phyloP scores from a whole-genome alignment of 768 basidiomycete genomes.

The Panaeolus papilionaceus region DNA sequence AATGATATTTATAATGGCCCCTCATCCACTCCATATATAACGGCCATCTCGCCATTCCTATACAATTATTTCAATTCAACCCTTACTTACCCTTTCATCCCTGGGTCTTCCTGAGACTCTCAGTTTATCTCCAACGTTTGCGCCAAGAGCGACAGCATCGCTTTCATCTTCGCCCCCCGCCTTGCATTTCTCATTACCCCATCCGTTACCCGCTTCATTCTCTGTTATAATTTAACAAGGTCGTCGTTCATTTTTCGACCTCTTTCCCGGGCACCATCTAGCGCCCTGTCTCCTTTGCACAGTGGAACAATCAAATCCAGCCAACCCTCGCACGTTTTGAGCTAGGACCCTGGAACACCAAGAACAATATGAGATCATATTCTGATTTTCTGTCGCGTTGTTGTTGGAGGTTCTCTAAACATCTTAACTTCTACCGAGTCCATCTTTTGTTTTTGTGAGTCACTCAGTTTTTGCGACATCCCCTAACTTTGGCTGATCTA shows the following conservation, averaged over 20 bases:
- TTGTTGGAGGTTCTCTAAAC: conserved; percentile 32
- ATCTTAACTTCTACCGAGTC: conserved; percentile 73
- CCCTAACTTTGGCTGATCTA: conserved; percentile 17
- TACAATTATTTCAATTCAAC: not conserved
- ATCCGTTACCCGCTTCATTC: not conserved
- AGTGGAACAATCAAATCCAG: not conserved
- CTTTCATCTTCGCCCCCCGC: not conserved
- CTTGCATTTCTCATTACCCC: conserved; percentile 15
- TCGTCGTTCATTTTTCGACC: not conserved
- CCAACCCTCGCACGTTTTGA: conserved; percentile 2
- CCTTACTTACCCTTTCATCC: conserved; percentile 3
- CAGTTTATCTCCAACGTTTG: conserved; percentile 19
- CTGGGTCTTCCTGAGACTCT: not conserved
- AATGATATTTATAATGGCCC: conserved; percentile 13
- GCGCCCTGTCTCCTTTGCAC: not conserved
- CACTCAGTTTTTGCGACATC: conserved; percentile 8
- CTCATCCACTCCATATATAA: conserved; percentile 4
- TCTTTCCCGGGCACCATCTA: not conserved
- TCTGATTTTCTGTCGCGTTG: not conserved
- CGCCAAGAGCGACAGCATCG: conserved; percentile 16
- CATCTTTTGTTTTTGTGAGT: conserved; percentile 69
- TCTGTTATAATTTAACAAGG: not conserved
- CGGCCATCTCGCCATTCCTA: not conserved
- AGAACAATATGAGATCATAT: not conserved
- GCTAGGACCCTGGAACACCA: not conserved